Percentiles rank a stretch among this genome's conserved stretches.
Conservation (phyloP, 805 yeast species). For the Candida vartiovaarae region DNA sequence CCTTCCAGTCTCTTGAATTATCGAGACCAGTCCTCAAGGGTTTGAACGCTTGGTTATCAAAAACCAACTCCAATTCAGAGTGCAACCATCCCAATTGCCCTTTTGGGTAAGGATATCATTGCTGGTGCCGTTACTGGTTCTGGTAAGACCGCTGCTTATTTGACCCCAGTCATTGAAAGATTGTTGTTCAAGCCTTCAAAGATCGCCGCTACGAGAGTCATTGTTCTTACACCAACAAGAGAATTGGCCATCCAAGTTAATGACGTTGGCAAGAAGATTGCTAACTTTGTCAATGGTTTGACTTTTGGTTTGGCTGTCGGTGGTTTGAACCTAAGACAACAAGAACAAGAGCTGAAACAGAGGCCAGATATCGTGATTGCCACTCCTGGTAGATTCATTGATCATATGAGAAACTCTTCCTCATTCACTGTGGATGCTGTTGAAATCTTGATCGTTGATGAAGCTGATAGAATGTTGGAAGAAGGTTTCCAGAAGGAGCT, state of each 20-base stretch:
- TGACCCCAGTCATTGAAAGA: conserved; percentile 94
- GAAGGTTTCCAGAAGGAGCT: conserved; percentile 97
- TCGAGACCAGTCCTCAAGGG: conserved; percentile 91
- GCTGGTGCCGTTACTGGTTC: conserved; percentile 99
- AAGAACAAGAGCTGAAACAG: conserved; percentile 85
- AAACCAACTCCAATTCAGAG: conserved; percentile 92
- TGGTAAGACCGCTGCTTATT: conserved; percentile 98
- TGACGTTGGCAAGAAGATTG: conserved; percentile 86
- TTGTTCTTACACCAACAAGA: conserved; percentile 92
- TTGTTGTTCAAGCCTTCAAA: conserved; percentile 82
- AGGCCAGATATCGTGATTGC: conserved; percentile 97
- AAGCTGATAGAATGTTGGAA: conserved; percentile 98
- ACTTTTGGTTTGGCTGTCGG: conserved; percentile 97
- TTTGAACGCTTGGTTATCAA: conserved; percentile 73
- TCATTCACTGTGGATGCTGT: conserved; percentile 86
- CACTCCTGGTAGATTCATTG: conserved; percentile 98
- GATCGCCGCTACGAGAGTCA: conserved; percentile 81
- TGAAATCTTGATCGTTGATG: conserved; percentile 90
- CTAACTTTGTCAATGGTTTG: conserved; percentile 65
- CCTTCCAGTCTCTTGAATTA: conserved; percentile 70
- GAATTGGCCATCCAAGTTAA: conserved; percentile 94
- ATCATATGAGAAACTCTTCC: conserved; percentile 92
- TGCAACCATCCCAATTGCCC: conserved; percentile 87
- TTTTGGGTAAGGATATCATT: conserved; percentile 90
- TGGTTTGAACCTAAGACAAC: conserved; percentile 91